phyloP scores from a whole-genome alignment of 345 rosid genomes.

The Ceriops zippeliana region DNA sequence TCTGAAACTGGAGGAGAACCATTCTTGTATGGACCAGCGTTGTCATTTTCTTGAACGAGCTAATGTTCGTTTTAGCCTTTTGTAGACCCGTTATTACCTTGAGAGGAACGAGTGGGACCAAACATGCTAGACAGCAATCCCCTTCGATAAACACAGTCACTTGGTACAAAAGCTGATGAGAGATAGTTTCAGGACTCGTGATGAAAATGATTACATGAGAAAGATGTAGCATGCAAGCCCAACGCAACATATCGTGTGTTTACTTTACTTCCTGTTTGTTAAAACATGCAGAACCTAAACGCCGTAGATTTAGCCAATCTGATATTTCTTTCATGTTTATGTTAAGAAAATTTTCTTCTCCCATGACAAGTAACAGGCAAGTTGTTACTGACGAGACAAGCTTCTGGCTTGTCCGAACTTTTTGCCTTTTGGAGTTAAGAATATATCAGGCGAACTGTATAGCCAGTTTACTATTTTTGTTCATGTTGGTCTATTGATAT shows the following conservation, averaged over 20 bases:
- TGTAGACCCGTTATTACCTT: neutral
- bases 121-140: neutral
- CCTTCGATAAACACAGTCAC: neutral
- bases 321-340: too few species aligned
- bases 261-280: too few species aligned
- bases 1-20: conserved; percentile 13
- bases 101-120: neutral
- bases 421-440: too few species aligned
- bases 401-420: too few species aligned
- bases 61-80: conserved; percentile 1
- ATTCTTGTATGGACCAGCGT: conserved; percentile 16
- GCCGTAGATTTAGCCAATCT: too few species aligned
- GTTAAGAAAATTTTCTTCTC: too few species aligned
- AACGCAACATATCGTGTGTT: neutral
- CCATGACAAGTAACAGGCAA: too few species aligned
- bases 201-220: neutral
- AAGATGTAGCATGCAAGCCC: neutral
- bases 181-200: neutral
- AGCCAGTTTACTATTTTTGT: too few species aligned
- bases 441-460: too few species aligned
- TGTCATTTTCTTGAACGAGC: neutral
- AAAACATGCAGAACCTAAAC: too few species aligned
- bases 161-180: neutral
- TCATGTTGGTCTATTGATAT: too few species aligned
- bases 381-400: too few species aligned